These are phyloP conservation scores for Avena insularis DNA, from an alignment of 176 grass and related monocot genomes.

Conservation along the genomic window DNA sequence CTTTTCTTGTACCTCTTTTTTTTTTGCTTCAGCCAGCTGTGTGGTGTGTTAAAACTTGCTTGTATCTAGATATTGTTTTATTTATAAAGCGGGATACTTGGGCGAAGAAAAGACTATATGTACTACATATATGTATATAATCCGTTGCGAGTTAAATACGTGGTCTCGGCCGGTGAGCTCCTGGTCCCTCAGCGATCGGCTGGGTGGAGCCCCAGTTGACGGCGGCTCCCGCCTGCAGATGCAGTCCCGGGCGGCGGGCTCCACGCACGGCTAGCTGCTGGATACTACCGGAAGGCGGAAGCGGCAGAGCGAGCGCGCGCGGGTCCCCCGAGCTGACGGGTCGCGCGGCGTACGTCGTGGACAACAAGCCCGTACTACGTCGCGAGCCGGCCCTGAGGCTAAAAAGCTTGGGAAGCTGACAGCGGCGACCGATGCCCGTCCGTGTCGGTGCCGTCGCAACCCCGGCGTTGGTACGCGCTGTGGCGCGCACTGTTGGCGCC, in stretches of 20 bases:
- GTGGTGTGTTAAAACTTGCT: no score
- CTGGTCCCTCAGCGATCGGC: background rate
- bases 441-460: background rate
- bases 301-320: background rate
- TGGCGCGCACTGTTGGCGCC: background rate
- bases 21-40: no score
- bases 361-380: background rate
- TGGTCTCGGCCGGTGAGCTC: background rate
- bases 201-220: background rate
- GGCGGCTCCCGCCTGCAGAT: background rate
- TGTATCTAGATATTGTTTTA: no score
- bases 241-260: background rate
- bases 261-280: background rate
- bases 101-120: no score
- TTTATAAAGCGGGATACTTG: no score
- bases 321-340: background rate
- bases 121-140: no score
- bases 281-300: background rate
- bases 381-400: background rate
- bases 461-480: background rate
- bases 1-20: no score
- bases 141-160: background rate
- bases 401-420: background rate
- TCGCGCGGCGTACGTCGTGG: slow-evolving; percentile 21
- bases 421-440: background rate